phyloP scores from a whole-genome alignment of 495 filamentous ascomycete species.

The Bacidia rubella region DNA sequence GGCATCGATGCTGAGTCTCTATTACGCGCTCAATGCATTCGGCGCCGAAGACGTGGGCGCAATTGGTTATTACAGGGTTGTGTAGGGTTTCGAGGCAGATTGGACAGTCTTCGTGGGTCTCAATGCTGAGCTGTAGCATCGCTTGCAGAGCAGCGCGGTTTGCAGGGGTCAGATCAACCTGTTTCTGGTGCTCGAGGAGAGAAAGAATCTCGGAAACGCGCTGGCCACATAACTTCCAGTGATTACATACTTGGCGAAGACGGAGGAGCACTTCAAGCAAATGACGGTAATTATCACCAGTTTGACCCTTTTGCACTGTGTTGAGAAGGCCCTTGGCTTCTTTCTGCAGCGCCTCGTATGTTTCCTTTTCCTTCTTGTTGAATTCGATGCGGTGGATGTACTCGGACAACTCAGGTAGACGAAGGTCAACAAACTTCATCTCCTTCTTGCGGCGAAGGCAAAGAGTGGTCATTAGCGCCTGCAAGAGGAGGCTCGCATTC shows the following conservation, averaged over 20 bases:
- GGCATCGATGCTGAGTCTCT: conserved; percentile 68
- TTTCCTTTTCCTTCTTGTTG: conserved; percentile 57
- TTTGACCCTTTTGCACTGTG: conserved; percentile 35
- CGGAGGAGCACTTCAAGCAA: conserved; percentile 75
- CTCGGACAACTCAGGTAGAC: conserved; percentile 64
- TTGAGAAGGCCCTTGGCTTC: conserved; percentile 64
- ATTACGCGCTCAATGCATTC: conserved; percentile 70
- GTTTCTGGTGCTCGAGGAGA: conserved; percentile 48
- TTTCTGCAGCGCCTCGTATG: conserved; percentile 65
- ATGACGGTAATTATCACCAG: conserved; percentile 42
- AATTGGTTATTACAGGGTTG: conserved; percentile 73
- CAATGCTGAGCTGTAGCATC: conserved; percentile 64
- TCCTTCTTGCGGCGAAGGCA: conserved; percentile 78
- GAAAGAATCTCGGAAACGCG: conserved; percentile 57
- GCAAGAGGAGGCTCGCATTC: conserved; percentile 50
- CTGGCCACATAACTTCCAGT: conserved; percentile 67
- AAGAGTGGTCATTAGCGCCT: conserved; percentile 67
- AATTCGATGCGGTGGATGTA: conserved; percentile 72
- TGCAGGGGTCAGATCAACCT: conserved; percentile 59
- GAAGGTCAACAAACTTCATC: conserved; percentile 79
- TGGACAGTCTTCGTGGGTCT: conserved; percentile 71
- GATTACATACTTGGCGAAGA: conserved; percentile 76
- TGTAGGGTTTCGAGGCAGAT: conserved; percentile 67
- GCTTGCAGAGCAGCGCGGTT: conserved; percentile 62
- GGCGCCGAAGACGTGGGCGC: conserved; percentile 69